phyloP scores from a whole-genome alignment of 371 early-diverging fungal genomes.

The Apophysomyces trapeziformis region DNA sequence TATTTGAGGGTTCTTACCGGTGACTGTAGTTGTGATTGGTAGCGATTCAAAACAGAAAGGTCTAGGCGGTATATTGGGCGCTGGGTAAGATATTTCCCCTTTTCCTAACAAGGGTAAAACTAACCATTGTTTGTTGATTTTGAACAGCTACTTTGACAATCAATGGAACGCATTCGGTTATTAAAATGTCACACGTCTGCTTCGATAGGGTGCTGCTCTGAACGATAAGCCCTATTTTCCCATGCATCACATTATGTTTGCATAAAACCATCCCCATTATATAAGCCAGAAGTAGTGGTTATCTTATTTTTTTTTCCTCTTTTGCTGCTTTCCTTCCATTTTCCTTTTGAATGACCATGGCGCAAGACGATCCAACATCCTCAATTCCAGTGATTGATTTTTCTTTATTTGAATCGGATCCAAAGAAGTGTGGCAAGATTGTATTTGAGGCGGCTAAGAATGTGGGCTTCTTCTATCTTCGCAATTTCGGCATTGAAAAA shows the following conservation, averaged over 20 bases:
- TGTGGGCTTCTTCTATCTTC: slow-evolving; percentile 56
- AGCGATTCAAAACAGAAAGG: slow-evolving; percentile 48
- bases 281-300: too few relatives aligned
- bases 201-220: neutral
- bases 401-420: slow-evolving; percentile 44
- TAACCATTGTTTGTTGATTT: neutral
- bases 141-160: slow-evolving; percentile 28
- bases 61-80: slow-evolving; percentile 52
- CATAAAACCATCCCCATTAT: neutral
- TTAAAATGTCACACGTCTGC: neutral
- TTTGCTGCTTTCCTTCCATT: neutral
- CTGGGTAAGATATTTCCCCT: slow-evolving; percentile 38
- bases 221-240: neutral
- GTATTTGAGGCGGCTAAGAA: slow-evolving; percentile 42
- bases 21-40: slow-evolving; percentile 37
- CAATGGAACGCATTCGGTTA: slow-evolving; percentile 34
- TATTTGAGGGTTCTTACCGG: neutral
- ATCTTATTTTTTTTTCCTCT: neutral
- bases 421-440: slow-evolving; percentile 38
- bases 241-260: neutral
- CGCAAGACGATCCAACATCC: neutral
- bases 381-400: slow-evolving; percentile 59
- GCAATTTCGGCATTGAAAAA: slow-evolving; percentile 49
- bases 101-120: too few relatives aligned
- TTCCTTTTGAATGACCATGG: neutral